Base-by-base conservation (phyloP, 2,329 filamentous ascomycete genomes). In the Cordyceps cateniannulata region DNA sequence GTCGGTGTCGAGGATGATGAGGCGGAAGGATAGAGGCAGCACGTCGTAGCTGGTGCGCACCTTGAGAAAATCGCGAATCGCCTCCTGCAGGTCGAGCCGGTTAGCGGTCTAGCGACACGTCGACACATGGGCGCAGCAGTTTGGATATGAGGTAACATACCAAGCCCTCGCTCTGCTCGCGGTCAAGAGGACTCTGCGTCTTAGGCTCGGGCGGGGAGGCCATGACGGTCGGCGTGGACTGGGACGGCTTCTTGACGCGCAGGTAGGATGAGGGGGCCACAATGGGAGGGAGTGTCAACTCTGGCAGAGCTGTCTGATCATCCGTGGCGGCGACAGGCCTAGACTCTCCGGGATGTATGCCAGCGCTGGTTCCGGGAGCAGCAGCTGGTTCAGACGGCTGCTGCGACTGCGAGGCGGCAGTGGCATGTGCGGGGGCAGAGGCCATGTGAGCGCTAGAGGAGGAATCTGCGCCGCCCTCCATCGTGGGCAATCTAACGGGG, bases 21-120 rank as follows among this genome's bases (percentile, higher is more conserved):
- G 86, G 65, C 95, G 90, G 77, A 96, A 99, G 67, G 93, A 97
- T 63, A 99, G 85, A 20, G 95, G 95, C 52, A 99, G 83, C 66
- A 99, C 95, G 77, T 99, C 95, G 80, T 99, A 99, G 74, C 93
- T 97, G 40, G 91, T 98, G 71, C 95, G 89, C 68, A 96, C 89
- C 76, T 93, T 96, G 72, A 99, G 86, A 77, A 99, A 99, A 69
- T 96, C 90, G 75, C 95, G 90, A 69, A 98, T 93, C 65, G 90
- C 88, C 79, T 88, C 88, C 93, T 96, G 76, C 66, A 56, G 60
- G 64, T 40, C 14, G 27, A 29, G 10, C 27, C 14, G 49, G 59
- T 66, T 59, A 65, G 63, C 40, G 44, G 32, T 44, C 25, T n/a
- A 27, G 14, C 14, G 16, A 50, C 18, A 24, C 3, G 25, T 45